Evolutionary conservation across 2,329 filamentous ascomycete species (phyloP).

Genomic region (Stachybotrys echinatus): DNA sequence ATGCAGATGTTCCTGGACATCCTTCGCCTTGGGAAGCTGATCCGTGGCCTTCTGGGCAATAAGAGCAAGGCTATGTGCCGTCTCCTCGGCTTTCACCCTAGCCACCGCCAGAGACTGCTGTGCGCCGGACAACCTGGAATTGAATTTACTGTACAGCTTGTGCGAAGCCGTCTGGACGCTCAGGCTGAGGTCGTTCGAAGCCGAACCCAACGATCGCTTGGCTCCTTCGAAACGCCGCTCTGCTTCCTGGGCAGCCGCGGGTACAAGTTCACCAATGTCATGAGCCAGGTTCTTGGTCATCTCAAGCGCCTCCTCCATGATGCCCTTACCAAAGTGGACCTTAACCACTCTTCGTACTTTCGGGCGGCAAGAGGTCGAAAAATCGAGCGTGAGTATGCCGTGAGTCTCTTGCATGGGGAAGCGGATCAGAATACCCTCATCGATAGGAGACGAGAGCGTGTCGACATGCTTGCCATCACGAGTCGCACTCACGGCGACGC

Average conservation of each 20-base stretch:
- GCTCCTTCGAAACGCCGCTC: slow-evolving; percentile 29
- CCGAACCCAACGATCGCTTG: slow-evolving; percentile 22
- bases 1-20: slow-evolving; percentile 33
- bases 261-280: slow-evolving; percentile 32
- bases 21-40: slow-evolving; percentile 13
- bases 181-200: slow-evolving; percentile 19
- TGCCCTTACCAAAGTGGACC: slow-evolving; percentile 51
- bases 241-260: slow-evolving; percentile 32
- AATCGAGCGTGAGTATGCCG: slow-evolving; percentile 52
- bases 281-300: slow-evolving; percentile 37
- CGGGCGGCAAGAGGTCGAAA: slow-evolving; percentile 54
- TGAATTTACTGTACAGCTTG: neutral
- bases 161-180: slow-evolving; percentile 9
- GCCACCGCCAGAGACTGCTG: slow-evolving; percentile 5
- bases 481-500: slow-evolving; percentile 50
- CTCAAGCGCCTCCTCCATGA: slow-evolving; percentile 38
- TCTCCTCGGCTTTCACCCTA: slow-evolving; percentile 9
- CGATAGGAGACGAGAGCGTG: slow-evolving; percentile 40
- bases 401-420: slow-evolving; percentile 49
- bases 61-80: slow-evolving; percentile 11
- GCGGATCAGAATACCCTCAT: slow-evolving; percentile 47
- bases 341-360: slow-evolving; percentile 57
- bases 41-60: slow-evolving; percentile 12
- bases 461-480: slow-evolving; percentile 41
- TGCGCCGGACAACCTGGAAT: neutral